These are phyloP conservation scores for Debaryomyces prosopidis DNA, from an alignment of 805 yeast species.

Conservation along the genomic window DNA sequence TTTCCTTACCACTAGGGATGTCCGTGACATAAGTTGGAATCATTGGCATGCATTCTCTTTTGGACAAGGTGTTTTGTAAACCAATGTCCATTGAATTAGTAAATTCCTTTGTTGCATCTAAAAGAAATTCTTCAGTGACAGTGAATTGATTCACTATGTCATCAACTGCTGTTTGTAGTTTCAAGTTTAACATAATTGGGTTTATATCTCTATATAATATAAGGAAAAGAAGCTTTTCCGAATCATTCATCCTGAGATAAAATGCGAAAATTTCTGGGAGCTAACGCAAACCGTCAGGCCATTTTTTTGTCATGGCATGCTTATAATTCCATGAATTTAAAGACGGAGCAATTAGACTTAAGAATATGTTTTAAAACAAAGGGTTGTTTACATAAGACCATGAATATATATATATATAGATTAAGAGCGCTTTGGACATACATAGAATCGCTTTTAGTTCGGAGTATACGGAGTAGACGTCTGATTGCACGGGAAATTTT, in stretches of 20 bases:
- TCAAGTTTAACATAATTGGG: slow-evolving; percentile 14
- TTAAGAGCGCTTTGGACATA: no score
- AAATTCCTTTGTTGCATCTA: slow-evolving; percentile 55
- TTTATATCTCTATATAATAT: background rate
- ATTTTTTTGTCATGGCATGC: background rate
- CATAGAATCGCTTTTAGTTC: background rate
- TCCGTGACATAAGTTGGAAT: slow-evolving; percentile 88
- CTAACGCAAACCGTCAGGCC: background rate
- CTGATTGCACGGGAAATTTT: no score
- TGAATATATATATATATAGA: no score
- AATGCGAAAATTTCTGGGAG: background rate
- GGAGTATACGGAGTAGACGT: no score
- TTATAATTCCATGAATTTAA: background rate
- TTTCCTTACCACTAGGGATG: slow-evolving; percentile 83
- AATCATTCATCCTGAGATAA: no score
- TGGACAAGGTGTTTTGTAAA: slow-evolving; percentile 38
- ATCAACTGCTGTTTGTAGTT: slow-evolving; percentile 28
- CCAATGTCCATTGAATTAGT: slow-evolving; percentile 64
- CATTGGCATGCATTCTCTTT: slow-evolving; percentile 68
- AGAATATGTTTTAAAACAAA: no score
- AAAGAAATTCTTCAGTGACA: slow-evolving; percentile 42
- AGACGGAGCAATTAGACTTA: background rate
- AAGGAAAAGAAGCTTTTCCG: background rate
- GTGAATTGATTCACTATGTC: slow-evolving; percentile 42
- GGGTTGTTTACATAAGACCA: no score